These are phyloP conservation scores for Trametes meyenii DNA, from an alignment of 768 basidiomycete species.

Conservation along the genomic window DNA sequence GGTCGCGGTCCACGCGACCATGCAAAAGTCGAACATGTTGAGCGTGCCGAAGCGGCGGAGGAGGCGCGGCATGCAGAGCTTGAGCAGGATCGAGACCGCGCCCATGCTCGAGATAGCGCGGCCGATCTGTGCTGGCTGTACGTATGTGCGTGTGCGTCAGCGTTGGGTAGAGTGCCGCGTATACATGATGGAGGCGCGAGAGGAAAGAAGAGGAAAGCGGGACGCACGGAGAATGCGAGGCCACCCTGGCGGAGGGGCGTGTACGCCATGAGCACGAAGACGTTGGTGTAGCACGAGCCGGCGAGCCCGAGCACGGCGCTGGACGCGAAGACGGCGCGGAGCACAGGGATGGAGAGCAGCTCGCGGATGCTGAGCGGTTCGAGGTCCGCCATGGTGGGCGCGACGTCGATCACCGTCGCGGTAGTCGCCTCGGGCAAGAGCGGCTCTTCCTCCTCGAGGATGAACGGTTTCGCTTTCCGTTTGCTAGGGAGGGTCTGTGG, in stretches of 20 bases:
- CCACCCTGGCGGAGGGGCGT: constrained; percentile 62
- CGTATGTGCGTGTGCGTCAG: not conserved
- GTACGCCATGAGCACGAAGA: constrained; percentile 69
- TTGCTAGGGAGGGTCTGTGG: constrained; percentile 30
- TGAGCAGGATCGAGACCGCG: constrained; percentile 50
- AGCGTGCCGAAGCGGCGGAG: constrained; percentile 52
- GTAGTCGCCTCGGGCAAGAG: not conserved
- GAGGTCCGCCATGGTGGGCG: constrained; percentile 4
- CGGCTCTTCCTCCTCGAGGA: constrained; percentile 14
- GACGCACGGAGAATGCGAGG: constrained; percentile 58
- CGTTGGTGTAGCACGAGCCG: constrained; percentile 60
- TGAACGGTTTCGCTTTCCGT: constrained; percentile 6
- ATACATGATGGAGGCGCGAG: not conserved
- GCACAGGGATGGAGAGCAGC: constrained; percentile 53
- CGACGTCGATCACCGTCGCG: constrained; percentile 8
- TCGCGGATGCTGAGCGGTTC: constrained; percentile 31
- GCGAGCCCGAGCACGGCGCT: constrained; percentile 56
- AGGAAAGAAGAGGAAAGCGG: not conserved
- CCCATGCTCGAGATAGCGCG: constrained; percentile 58
- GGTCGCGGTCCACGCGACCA: constrained; percentile 55
- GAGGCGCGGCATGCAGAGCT: constrained; percentile 55
- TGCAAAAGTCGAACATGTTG: constrained; percentile 53
- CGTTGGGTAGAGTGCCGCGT: not conserved
- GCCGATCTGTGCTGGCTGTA: constrained; percentile 59
- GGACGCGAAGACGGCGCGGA: constrained; percentile 54